Percentiles rank a stretch among this genome's conserved stretches.
These are phyloP conservation scores for Plantago major DNA, from an alignment of 257 asterid species.

Conservation along the genomic window DNA sequence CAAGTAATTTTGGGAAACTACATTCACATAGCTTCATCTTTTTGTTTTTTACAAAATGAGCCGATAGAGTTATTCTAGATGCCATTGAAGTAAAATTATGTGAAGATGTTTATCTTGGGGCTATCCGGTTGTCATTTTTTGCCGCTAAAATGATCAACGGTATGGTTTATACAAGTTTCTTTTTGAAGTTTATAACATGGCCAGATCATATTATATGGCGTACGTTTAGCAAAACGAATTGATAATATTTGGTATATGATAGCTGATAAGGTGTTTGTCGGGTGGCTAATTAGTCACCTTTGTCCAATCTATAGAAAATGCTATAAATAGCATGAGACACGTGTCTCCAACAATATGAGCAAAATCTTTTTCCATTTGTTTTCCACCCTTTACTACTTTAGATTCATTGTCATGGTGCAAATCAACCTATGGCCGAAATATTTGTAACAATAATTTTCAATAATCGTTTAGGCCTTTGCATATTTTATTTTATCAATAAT, in stretches of 20 bases:
- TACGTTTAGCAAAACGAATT: too few species aligned
- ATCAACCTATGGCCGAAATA: slow-evolving; percentile 1
- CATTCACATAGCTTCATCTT: slow-evolving; percentile 30
- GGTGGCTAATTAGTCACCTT: too few species aligned
- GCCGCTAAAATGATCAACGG: neutral
- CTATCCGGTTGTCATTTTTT: slow-evolving; percentile 19
- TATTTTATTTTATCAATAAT: neutral
- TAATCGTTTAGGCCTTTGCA: neutral
- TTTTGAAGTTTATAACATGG: neutral
- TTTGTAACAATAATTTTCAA: neutral
- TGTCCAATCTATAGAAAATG: too few species aligned
- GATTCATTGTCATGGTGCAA: neutral
- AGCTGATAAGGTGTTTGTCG: too few species aligned
- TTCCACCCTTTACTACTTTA: neutral
- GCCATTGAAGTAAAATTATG: slow-evolving; percentile 21
- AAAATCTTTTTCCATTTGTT: neutral
- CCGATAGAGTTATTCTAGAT: slow-evolving; percentile 29
- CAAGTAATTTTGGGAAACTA: slow-evolving; percentile 36
- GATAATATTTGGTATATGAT: too few species aligned
- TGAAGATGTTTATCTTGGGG: slow-evolving; percentile 23
- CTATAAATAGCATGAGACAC: too few species aligned
- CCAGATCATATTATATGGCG: neutral
- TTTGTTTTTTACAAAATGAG: slow-evolving; percentile 16
- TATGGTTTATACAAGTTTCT: slow-evolving; percentile 15
- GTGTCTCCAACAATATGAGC: too few species aligned